Evolutionary conservation across 805 yeast species (phyloP), one percentile per base, ranked within the genome.

Genomic region (Candida fluviatilis): DNA sequence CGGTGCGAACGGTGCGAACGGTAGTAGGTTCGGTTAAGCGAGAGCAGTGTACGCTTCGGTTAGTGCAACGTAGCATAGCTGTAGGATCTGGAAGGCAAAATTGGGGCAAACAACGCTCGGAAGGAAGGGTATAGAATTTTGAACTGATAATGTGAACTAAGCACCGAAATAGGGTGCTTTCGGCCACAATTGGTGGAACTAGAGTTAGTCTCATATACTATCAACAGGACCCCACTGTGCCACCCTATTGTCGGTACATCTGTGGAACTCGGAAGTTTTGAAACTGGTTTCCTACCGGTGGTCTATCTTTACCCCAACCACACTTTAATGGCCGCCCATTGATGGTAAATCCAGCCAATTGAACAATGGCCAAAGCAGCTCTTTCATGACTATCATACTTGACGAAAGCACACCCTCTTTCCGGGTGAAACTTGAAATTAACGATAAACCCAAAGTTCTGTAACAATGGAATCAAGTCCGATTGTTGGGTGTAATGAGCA

Each of bases 351-450:
- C 95, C 93, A 14, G 74, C 67, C 46, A 89, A 67, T 52, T 84
- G 91, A 23, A 82, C 83, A 52, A 88, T 87, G 34, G 95, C 95
- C 52, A 85, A 67, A 2, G 95, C 95, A 4, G 96, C 96, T 43
- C 87, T 71, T 52, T 88, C 95, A 59, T 88, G 96, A 31, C 86
- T 73, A 52, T 84, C 95, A 55, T 80, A 87, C 60, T 82, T 83
- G 45, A 85, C 91, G 66, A 88, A 89, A 8, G 95, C 95, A 65
- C 91, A 88, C 4, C 91, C 93, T 46, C 76, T 76, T 39, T 87
- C 95, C 6, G 88, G 83, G 47, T 83, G 82, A 51, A 84, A 76
- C 58, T 84, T 83, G 55, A 88, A 78, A 49, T 84, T 93, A 41
- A 84, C 81, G 54, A 88, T 83, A 60, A 69, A 85, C 4, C 96